Evolutionary conservation across 2,329 filamentous ascomycete species (phyloP), one percentile per base, ranked within the genome.

Genomic region (Aphanocladium album): DNA sequence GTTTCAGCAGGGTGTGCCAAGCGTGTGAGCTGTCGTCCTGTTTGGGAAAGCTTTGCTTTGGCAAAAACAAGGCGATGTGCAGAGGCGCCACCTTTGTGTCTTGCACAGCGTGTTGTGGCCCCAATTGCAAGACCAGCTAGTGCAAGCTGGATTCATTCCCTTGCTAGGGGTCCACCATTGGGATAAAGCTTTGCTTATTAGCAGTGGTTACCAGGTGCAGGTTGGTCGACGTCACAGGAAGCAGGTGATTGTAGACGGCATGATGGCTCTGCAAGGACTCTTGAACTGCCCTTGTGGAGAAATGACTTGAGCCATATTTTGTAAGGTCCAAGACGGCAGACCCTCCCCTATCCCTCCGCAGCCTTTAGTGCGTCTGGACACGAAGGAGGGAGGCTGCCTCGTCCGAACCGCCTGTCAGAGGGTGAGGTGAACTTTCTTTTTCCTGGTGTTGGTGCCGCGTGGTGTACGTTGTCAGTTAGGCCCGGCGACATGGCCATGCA

Each of bases 81-180:
- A 19, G 25, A 25, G 30, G 43, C 7, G 14, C 27, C 52, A 33
- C 39, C 39, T 55, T 43, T n/a, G 23, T 55, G 52, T 55, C 37
- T 55, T 45, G 52, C 52, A 55, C 37, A 27, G 5, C 37, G 6
- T 46, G 27, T 56, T 35, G 17, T 35, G 27, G 53, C 21, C 11
- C 53, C 53, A 47, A 56, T 35, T 56, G 53, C 39, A 56, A 56
- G 53, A 56, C 53, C n/a, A n/a, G n/a, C n/a, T 56, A 46, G 53
- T 16, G 53, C 9, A 11, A 23, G 41, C 17, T 45, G 37, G 37
- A 43, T 43, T 56, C n/a, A 25, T 43, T 47, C 43, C 43, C 54
- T 57, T 49, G 30, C 21, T 23, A 49, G 41, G 54, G 54, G 54
- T 27, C 23, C 43, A 21, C 54, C 30, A n/a, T 37, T 56, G 53